These are phyloP conservation scores for Ganoderma boninense DNA, from an alignment of 1,284 basidiomycete species.

Conservation along the genomic window DNA sequence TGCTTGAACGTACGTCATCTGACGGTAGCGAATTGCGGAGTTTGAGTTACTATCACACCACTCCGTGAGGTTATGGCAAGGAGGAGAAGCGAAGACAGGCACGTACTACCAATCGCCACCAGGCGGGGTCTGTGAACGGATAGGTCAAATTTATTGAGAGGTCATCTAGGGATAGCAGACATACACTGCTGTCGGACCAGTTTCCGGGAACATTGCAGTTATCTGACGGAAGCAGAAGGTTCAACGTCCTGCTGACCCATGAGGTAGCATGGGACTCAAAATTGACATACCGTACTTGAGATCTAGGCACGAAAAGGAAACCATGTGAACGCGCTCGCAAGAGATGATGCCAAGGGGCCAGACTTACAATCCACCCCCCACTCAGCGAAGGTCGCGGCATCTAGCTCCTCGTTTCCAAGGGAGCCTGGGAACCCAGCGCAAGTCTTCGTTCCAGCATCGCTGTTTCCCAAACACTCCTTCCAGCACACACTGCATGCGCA, in stretches of 20 bases:
- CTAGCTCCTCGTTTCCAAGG: slow-evolving; percentile 54
- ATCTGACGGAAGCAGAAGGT: slow-evolving; percentile 43
- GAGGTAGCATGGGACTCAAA: not conserved
- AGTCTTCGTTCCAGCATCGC: slow-evolving; percentile 62
- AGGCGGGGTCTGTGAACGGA: slow-evolving; percentile 44
- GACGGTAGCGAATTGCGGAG: slow-evolving; percentile 61
- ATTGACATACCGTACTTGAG: slow-evolving; percentile 57
- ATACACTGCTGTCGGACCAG: slow-evolving; percentile 55
- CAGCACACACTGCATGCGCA: not conserved
- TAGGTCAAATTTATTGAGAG: not conserved
- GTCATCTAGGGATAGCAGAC: slow-evolving; percentile 18
- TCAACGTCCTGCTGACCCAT: not conserved
- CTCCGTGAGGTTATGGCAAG: not conserved
- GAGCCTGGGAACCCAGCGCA: slow-evolving; percentile 64
- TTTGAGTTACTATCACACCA: slow-evolving; percentile 55
- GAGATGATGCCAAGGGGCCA: not conserved
- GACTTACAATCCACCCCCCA: slow-evolving; percentile 62
- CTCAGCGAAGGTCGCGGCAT: slow-evolving; percentile 58
- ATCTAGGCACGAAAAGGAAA: slow-evolving; percentile 36
- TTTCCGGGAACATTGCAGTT: slow-evolving; percentile 64
- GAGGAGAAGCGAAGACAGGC: not conserved
- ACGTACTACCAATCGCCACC: slow-evolving; percentile 61
- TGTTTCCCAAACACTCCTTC: slow-evolving; percentile 30
- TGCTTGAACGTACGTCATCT: slow-evolving; percentile 54
- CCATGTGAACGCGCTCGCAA: too few relatives aligned